A percentile compares a stretch with the other conserved stretches of the same genome.
phyloP scores from a whole-genome alignment of 129 eudicot species.

The Flaveria brownii region DNA sequence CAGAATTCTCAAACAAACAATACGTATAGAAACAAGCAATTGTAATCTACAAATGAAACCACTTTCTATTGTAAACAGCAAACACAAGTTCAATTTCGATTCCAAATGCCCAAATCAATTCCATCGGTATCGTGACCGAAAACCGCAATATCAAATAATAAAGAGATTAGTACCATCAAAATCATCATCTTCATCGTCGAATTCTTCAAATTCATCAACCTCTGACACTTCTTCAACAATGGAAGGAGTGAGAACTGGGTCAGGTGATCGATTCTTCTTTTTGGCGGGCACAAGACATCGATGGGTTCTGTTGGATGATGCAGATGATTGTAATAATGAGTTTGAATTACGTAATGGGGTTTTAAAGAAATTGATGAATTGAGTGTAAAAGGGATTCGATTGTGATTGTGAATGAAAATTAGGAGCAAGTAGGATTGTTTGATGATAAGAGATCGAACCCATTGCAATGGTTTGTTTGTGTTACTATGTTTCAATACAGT shows the following conservation, averaged over 20 bases:
- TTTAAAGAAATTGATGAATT: constrained; percentile 20
- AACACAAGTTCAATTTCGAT: background rate
- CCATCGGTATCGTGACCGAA: no score
- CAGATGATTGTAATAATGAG: constrained; percentile 19
- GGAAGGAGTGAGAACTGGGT: constrained; percentile 53
- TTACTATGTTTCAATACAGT: background rate
- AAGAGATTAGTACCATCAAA: background rate
- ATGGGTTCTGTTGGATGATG: constrained; percentile 11
- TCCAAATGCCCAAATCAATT: no score
- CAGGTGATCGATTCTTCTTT: constrained; percentile 46
- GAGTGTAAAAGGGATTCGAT: background rate
- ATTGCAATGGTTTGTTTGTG: constrained; percentile 16
- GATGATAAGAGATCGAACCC: constrained; percentile 29
- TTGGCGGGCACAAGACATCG: constrained; percentile 40
- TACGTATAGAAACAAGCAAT: background rate
- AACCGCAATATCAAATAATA: background rate
- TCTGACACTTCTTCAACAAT: constrained; percentile 48
- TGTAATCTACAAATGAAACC: background rate
- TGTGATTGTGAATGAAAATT: background rate
- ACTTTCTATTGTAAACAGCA: background rate
- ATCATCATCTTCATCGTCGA: constrained; percentile 45
- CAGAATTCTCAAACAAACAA: constrained; percentile 12
- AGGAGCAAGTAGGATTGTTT: constrained; percentile 24
- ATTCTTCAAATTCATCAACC: constrained; percentile 51
- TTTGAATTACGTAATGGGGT: constrained; percentile 20